Evolutionary conservation across 495 filamentous ascomycete species (phyloP), one percentile per base, ranked within the genome.

Genomic region (Lophiotrema nucula): DNA sequence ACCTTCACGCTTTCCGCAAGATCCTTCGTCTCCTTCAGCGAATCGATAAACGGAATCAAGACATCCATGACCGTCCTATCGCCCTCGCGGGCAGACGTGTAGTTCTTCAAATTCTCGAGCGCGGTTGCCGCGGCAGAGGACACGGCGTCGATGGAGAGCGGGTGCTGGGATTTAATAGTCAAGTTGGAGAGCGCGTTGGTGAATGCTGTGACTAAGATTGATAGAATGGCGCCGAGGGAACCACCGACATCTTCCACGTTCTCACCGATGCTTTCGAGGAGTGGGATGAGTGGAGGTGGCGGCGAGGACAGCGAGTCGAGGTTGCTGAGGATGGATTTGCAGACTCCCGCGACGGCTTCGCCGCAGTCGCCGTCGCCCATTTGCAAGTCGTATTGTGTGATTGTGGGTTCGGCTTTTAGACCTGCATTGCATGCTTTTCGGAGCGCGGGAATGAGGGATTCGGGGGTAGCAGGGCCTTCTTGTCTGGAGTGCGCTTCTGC

Each of bases 341-440:
- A 72, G 45, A 72, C 65, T 12, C 53, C 77, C 58, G 81, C 74
- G 8, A 85, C 75, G 13, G 81, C 82, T 70, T 84, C 77, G 21
- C 82, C 82, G 63, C 82, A 85, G 65, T 85, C 82, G 10, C 82
- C 82, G 66, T 85, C 82, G 28, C 82, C 82, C 82, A 85, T 85
- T 50, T 81, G 69, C 25, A 80, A 80, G 68, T 85, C 82, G 77
- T 77, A 85, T 57, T 77, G 78, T 1, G 82, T 85, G 31, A 85
- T 69, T 49, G 79, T 74, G 0, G 82, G 82, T 65, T 85, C 82
- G 0, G 81, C 77, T 15, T 65, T 70, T 28, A 82, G 73, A 19
- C 80, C 74, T 3, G 69, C 73, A 15, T 75, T 65, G 71, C 77
- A 81, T 1, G 81, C 82, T 35, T 64, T 65, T 6, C 77, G 73